Conservation (phyloP, 345 rosid species). For the Diplotaxis tenuifolia region DNA sequence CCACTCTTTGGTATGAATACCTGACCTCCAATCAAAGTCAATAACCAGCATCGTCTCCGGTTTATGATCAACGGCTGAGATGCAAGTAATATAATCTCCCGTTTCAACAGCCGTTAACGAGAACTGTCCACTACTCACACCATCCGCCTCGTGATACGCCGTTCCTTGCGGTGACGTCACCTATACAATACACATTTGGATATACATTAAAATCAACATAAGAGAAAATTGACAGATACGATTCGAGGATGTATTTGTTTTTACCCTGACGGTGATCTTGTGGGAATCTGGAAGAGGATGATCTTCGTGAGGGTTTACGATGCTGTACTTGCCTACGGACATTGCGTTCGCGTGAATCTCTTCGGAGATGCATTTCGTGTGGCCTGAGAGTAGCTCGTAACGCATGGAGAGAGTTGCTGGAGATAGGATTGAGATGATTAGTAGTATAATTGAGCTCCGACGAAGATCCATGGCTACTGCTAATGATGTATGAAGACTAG, state of each 20-base stretch:
- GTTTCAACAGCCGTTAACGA: constrained; percentile 68
- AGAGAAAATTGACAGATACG: not conserved
- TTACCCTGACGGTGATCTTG: constrained; percentile 69
- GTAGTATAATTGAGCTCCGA: constrained; percentile 21
- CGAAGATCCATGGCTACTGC: constrained; percentile 29
- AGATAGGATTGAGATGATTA: constrained; percentile 38
- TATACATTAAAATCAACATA: constrained; percentile 1
- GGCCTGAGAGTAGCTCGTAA: constrained; percentile 71
- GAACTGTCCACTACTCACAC: constrained; percentile 70
- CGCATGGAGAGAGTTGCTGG: constrained; percentile 52
- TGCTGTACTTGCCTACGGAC: constrained; percentile 77
- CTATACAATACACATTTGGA: constrained; percentile 40
- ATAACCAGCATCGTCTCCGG: constrained; percentile 48
- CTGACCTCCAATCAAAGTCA: constrained; percentile 89
- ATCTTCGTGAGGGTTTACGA: constrained; percentile 66
- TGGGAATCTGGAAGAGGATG: constrained; percentile 71
- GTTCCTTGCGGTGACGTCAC: constrained; percentile 77
- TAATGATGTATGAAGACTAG: not conserved
- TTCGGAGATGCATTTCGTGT: constrained; percentile 86
- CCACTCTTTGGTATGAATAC: constrained; percentile 87
- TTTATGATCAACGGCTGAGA: constrained; percentile 58
- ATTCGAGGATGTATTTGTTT: not conserved
- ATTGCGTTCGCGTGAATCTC: constrained; percentile 71
- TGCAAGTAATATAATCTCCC: constrained; percentile 78
- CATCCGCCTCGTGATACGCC: constrained; percentile 59